Base-by-base conservation (phyloP, 768 basidiomycete genomes). In the Lactifluus rugatus region DNA sequence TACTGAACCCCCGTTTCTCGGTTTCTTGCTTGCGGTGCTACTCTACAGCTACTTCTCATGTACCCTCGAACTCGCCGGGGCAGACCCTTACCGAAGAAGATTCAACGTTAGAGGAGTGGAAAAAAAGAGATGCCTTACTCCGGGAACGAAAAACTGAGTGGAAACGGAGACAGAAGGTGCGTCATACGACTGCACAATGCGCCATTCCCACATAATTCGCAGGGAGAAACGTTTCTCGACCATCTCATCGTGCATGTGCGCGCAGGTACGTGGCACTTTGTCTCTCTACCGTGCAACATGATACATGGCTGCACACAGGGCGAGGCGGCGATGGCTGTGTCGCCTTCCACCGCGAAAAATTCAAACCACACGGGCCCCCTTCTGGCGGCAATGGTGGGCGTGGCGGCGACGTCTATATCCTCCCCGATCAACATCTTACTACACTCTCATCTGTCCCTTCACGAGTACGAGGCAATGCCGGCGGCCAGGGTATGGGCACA, bases 361-460 rank as follows among this genome's bases (percentile, higher is more conserved):
- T 80, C 71, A 82, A 81, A 56, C 81, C 86, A 1, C 80, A 82
- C 60, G 91, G 92, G 0, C 92, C 93, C 0, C 93, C 95, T 0
- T 94, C 93, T 10, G 95, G 95, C 0, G 95, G 94, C 1, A 88
- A 89, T 59, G 95, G 95, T 16, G 95, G 93, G 2, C 78, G 79
- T 47, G 95, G 94, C 26, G 93, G 90, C 4, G 84, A 87, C 65
- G 83, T 98, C 32, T 92, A 92, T 68, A 78, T 98, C 64, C 72
- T 83, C 34, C 89, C 95, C 0, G 85, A 87, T 0, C 77, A 86
- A 0, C 77, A 82, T 36, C 73, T 97, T 19, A 89, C 89, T 0
- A 87, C 87, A 0, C 83, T 98, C 21, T 78, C 86, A 5, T 78
- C 83, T 0, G 77, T 97, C 0, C 74, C 84, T 0, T 82, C 81